These are phyloP conservation scores for Papiliotrema laurentii DNA, from an alignment of 1,284 basidiomycete species.

Conservation along the genomic window DNA sequence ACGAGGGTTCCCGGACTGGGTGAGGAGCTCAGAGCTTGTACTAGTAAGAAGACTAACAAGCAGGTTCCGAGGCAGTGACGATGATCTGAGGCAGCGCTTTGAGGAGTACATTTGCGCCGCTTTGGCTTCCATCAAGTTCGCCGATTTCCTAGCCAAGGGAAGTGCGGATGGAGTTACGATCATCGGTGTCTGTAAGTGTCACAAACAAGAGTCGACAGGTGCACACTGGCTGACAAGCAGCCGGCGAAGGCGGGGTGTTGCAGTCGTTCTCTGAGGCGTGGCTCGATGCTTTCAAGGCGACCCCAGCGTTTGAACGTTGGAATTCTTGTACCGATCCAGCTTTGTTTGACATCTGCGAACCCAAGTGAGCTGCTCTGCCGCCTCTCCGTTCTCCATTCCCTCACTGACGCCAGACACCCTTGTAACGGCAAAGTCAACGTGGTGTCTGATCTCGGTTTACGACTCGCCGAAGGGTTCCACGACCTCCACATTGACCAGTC, in stretches of 20 bases:
- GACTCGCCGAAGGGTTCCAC: constrained; percentile 82
- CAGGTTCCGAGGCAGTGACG: constrained; percentile 83
- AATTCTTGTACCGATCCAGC: constrained; percentile 78
- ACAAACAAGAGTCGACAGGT: background rate
- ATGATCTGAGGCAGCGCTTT: constrained; percentile 75
- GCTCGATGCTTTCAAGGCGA: constrained; percentile 76
- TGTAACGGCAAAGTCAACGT: constrained; percentile 82
- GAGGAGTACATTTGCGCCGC: constrained; percentile 55
- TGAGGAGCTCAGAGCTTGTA: background rate
- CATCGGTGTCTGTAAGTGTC: constrained; percentile 7
- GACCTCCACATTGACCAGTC: constrained; percentile 85
- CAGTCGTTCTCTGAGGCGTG: constrained; percentile 78
- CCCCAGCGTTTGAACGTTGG: constrained; percentile 82
- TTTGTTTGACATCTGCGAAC: constrained; percentile 87
- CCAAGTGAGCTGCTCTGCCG: constrained; percentile 56
- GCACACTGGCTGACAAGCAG: constrained; percentile 3
- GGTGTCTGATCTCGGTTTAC: constrained; percentile 79
- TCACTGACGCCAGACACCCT: constrained; percentile 57
- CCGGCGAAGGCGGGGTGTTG: constrained; percentile 42
- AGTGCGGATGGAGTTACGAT: constrained; percentile 14
- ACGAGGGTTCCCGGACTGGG: constrained; percentile 2
- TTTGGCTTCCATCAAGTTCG: constrained; percentile 71
- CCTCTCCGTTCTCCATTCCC: background rate
- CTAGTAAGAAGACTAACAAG: constrained; percentile 3
- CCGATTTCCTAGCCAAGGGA: constrained; percentile 61